phyloP scores from a whole-genome alignment of 768 basidiomycete species.

The Ephemerocybe angulata region DNA sequence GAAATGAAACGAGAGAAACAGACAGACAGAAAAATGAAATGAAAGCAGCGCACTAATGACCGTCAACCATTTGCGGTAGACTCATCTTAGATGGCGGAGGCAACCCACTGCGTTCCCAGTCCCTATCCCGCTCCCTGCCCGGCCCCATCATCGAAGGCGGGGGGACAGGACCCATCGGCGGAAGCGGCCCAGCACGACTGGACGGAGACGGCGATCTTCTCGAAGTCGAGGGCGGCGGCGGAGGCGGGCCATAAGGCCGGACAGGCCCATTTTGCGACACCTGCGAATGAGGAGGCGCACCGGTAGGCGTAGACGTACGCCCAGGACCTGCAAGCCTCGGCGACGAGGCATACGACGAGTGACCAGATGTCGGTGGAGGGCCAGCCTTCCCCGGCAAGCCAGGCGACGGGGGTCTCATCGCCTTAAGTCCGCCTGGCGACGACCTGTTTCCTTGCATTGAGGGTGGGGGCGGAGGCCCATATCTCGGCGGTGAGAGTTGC shows the following conservation, averaged over 20 bases:
- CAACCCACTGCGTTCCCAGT: constrained; percentile 25
- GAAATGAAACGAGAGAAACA: neutral
- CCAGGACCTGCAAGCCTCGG: constrained; percentile 21
- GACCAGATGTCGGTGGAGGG: constrained; percentile 20
- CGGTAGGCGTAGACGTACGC: constrained; percentile 14
- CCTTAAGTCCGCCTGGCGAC: constrained; percentile 26
- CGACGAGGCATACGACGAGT: constrained; percentile 23
- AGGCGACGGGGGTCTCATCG: constrained; percentile 32
- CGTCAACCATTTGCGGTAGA: constrained; percentile 40
- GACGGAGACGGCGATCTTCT: constrained; percentile 10
- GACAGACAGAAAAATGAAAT: neutral
- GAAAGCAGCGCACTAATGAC: constrained; percentile 21
- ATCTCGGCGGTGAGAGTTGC: neutral
- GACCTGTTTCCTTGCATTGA: constrained; percentile 10
- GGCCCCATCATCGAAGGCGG: neutral
- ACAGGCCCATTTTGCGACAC: constrained; percentile 18
- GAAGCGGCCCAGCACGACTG: constrained; percentile 6
- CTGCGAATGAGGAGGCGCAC: constrained; percentile 4
- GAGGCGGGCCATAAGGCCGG: constrained; percentile 18
- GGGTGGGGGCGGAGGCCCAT: constrained; percentile 23
- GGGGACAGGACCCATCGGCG: neutral
- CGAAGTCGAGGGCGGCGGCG: constrained; percentile 13
- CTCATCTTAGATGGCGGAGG: constrained; percentile 40
- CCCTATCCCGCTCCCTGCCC: constrained; percentile 1
- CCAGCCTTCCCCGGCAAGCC: constrained; percentile 15